These are phyloP conservation scores for Metarhizium guizhouense DNA, from an alignment of 2,329 filamentous ascomycete species.

Conservation along the genomic window DNA sequence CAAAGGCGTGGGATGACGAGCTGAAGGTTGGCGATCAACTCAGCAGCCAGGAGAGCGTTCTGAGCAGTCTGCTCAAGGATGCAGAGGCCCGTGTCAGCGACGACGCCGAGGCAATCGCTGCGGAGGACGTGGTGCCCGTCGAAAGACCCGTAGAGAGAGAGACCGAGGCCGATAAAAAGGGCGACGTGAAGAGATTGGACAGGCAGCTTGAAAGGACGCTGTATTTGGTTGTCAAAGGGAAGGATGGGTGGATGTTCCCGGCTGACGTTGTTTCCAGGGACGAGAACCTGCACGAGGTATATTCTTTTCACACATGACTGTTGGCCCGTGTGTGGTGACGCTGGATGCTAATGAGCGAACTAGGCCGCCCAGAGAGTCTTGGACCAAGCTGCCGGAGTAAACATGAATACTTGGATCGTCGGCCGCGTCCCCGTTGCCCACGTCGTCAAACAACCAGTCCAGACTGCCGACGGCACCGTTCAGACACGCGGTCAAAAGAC, in stretches of 20 bases:
- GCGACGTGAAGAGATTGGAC: slow-evolving; percentile 71
- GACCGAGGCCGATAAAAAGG: slow-evolving; percentile 69
- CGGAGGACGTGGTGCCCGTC: slow-evolving; percentile 54
- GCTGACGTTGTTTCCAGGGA: slow-evolving; percentile 56
- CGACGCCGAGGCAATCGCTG: slow-evolving; percentile 49
- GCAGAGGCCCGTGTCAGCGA: slow-evolving; percentile 56
- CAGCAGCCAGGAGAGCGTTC: slow-evolving; percentile 53
- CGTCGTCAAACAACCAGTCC: slow-evolving; percentile 47
- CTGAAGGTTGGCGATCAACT: slow-evolving; percentile 64
- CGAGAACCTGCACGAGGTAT: slow-evolving; percentile 79
- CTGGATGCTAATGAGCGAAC: slow-evolving; percentile 2
- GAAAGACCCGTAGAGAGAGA: slow-evolving; percentile 60
- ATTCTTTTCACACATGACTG: not conserved
- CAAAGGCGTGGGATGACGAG: slow-evolving; percentile 86
- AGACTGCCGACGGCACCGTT: slow-evolving; percentile 33
- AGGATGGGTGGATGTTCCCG: slow-evolving; percentile 78
- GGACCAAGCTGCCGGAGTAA: slow-evolving; percentile 67
- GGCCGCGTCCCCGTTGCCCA: slow-evolving; percentile 85
- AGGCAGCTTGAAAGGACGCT: slow-evolving; percentile 71
- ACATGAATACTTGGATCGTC: slow-evolving; percentile 99
- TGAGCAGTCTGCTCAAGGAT: slow-evolving; percentile 64
- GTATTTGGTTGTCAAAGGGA: slow-evolving; percentile 75
- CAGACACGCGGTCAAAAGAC: slow-evolving; percentile 62
- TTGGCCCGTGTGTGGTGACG: not conserved
- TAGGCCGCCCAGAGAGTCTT: slow-evolving; percentile 79